These are phyloP conservation scores for Podila epigama DNA, from an alignment of 192 early-diverging fungal genomes.

Conservation along the genomic window DNA sequence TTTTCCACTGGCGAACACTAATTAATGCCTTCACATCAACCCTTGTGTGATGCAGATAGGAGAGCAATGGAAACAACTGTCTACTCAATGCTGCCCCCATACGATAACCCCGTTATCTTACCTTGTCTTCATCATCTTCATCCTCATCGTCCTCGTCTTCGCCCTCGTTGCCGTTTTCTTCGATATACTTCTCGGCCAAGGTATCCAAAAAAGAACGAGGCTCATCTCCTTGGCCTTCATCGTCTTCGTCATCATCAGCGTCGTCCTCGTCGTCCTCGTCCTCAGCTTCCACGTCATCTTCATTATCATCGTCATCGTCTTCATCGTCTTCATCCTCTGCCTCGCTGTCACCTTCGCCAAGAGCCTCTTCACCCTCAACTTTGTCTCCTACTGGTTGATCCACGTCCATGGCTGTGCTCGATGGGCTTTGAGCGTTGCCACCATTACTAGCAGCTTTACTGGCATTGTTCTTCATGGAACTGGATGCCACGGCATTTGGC, in stretches of 20 bases:
- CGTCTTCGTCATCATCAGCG: constrained; percentile 21
- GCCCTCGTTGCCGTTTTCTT: constrained; percentile 14
- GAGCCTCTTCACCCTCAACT: constrained; percentile 24
- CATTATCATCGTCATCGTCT: constrained; percentile 2
- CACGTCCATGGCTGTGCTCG: constrained; percentile 30
- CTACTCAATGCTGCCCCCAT: too few relatives aligned
- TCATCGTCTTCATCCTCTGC: not conserved
- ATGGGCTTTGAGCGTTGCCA: not conserved
- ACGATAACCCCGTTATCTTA: constrained; percentile 1
- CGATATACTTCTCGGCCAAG: constrained; percentile 21
- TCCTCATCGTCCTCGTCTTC: constrained; percentile 14
- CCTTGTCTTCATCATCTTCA: constrained; percentile 33
- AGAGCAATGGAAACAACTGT: not conserved
- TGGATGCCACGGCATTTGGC: not conserved
- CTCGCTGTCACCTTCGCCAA: constrained; percentile 13
- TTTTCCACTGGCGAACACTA: too few relatives aligned
- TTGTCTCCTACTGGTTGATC: constrained; percentile 37
- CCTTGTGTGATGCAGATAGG: not conserved
- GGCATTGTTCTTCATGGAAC: constrained; percentile 29
- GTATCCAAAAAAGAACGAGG: constrained; percentile 22
- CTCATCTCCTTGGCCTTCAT: constrained; percentile 20
- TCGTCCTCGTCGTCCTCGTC: constrained; percentile 24
- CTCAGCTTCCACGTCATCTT: constrained; percentile 32
- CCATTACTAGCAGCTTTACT: not conserved
- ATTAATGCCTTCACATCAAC: too few relatives aligned